Evolutionary conservation across 1,284 basidiomycete species (phyloP).

Genomic region (Ganoderma resinaceum): DNA sequence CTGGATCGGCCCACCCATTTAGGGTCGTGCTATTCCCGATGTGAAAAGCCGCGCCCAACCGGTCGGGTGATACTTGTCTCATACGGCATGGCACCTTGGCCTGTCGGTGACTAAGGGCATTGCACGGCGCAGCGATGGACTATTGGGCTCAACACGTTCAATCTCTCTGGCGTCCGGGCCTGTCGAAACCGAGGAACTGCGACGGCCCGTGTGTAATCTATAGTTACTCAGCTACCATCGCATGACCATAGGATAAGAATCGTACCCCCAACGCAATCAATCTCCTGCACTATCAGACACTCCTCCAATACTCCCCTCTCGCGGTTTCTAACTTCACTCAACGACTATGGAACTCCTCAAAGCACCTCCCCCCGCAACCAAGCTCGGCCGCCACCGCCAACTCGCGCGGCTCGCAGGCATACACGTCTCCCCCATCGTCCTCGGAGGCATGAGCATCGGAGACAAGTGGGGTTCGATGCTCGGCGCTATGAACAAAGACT

Average conservation of each 20-base stretch:
- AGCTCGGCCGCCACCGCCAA: slow-evolving; percentile 50
- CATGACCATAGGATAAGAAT: not conserved
- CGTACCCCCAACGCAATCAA: not conserved
- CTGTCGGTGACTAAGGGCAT: too few relatives aligned
- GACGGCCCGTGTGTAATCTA: not conserved
- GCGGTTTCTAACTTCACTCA: not conserved
- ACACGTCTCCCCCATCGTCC: slow-evolving; percentile 49
- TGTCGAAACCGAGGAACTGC: not conserved
- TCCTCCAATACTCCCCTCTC: not conserved
- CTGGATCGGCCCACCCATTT: too few relatives aligned
- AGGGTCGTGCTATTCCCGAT: too few relatives aligned
- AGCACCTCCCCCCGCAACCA: slow-evolving; percentile 38
- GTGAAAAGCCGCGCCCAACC: too few relatives aligned
- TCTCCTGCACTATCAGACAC: not conserved
- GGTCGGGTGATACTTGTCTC: too few relatives aligned
- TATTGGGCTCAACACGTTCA: not conserved
- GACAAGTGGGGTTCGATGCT: slow-evolving; percentile 45
- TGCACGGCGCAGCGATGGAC: too few relatives aligned
- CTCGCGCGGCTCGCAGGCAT: slow-evolving; percentile 44
- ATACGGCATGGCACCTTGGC: too few relatives aligned
- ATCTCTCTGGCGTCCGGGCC: not conserved
- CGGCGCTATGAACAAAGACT: slow-evolving; percentile 35
- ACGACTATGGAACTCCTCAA: not conserved
- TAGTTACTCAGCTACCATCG: not conserved
- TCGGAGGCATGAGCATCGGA: slow-evolving; percentile 58